phyloP scores from a whole-genome alignment of 306 rosid species.

The Cucumis sativus region DNA sequence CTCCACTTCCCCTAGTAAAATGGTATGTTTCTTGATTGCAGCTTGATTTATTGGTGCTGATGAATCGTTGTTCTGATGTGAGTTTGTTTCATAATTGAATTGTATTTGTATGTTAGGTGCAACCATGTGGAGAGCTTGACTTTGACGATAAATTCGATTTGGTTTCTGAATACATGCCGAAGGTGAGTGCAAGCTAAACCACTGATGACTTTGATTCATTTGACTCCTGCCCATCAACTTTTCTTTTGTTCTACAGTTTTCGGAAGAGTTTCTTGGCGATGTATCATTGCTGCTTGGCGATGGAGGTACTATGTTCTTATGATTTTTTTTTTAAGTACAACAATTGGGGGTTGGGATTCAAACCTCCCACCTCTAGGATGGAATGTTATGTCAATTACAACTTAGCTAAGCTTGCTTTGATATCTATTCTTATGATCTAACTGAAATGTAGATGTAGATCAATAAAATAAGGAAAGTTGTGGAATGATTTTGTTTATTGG shows the following conservation, averaged over 20 bases:
- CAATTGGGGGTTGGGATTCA: too few relatives aligned
- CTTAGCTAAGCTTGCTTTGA: too few relatives aligned
- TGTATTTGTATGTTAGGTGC: slow-evolving; percentile 13
- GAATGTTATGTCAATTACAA: too few relatives aligned
- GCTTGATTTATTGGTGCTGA: background rate
- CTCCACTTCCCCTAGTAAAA: background rate
- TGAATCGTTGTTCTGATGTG: background rate
- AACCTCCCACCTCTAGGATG: too few relatives aligned
- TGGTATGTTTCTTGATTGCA: background rate
- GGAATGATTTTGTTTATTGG: background rate
- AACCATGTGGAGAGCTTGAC: slow-evolving; percentile 61
- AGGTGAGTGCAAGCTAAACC: slow-evolving; percentile 16
- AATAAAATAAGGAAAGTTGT: background rate
- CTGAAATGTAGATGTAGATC: background rate
- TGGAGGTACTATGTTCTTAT: slow-evolving; percentile 15
- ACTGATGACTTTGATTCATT: slow-evolving; percentile 6
- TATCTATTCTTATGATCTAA: background rate
- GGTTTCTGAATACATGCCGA: slow-evolving; percentile 41
- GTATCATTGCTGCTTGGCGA: slow-evolving; percentile 21
- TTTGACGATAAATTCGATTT: slow-evolving; percentile 34
- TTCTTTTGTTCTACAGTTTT: slow-evolving; percentile 28
- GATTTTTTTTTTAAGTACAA: background rate
- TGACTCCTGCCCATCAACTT: background rate
- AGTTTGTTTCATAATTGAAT: background rate
- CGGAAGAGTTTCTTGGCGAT: slow-evolving; percentile 50